Conservation (phyloP, 768 basidiomycete genomes). For the Dacryopinax primogenitus region DNA sequence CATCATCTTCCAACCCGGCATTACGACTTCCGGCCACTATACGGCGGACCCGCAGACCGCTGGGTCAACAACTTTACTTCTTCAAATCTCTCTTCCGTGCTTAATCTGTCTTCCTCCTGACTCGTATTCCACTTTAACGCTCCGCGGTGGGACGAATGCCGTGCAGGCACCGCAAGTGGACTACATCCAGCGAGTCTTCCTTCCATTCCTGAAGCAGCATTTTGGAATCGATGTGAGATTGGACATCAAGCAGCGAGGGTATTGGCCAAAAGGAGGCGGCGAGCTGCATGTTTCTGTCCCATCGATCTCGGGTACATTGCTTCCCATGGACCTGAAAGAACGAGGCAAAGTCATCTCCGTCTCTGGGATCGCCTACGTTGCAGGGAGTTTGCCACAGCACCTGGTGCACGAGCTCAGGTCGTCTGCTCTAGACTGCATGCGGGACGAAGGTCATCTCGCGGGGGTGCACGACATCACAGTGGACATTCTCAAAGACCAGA, state of each 20-base stretch:
- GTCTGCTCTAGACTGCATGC: conserved; percentile 39
- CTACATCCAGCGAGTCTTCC: conserved; percentile 49
- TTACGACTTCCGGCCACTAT: conserved; percentile 34
- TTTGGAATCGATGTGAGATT: conserved; percentile 38
- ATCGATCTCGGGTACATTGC: conserved; percentile 31
- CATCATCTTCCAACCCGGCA: conserved; percentile 46
- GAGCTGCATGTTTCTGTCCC: conserved; percentile 36
- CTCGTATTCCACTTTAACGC: conserved; percentile 35
- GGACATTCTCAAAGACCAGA: conserved; percentile 18
- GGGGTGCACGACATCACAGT: conserved; percentile 31
- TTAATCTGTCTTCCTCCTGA: conserved; percentile 41
- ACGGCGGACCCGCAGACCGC: conserved; percentile 45
- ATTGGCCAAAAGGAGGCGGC: conserved; percentile 64
- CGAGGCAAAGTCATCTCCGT: conserved; percentile 43
- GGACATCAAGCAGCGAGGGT: conserved; percentile 46
- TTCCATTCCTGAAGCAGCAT: conserved; percentile 53
- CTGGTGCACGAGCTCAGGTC: conserved; percentile 46
- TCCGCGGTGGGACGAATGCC: conserved; percentile 65
- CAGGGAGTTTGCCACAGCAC: conserved; percentile 40
- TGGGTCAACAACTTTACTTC: conserved; percentile 54
- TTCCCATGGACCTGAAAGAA: conserved; percentile 39
- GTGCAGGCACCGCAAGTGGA: conserved; percentile 60
- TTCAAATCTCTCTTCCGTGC: conserved; percentile 60
- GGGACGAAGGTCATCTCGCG: conserved; percentile 28
- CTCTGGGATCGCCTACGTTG: conserved; percentile 50